Conservation (phyloP, 73 alveolate species). For the Blepharisma japonicum region DNA sequence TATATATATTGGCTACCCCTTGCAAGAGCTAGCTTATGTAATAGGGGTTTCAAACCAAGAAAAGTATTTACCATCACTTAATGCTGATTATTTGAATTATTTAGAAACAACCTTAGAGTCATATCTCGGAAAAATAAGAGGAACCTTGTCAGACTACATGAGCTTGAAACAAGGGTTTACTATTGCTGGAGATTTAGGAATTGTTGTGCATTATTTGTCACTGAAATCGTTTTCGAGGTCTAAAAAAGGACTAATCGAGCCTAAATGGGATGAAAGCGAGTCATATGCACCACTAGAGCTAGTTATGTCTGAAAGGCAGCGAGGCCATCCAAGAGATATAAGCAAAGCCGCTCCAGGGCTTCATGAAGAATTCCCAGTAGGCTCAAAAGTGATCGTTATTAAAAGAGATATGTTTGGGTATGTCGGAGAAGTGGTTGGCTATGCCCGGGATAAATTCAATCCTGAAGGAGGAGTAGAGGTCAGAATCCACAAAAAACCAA, state of each 20-base stretch:
- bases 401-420: constrained; percentile 24
- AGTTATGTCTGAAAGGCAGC: background rate
- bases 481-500: constrained; percentile 9
- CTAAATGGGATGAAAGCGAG: constrained; percentile 1
- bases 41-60: constrained; percentile 5
- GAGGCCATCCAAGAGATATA: constrained; percentile 23
- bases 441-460: background rate
- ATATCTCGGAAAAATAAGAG: background rate
- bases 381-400: constrained; percentile 7
- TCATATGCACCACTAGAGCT: constrained; percentile 4
- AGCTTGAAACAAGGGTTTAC: background rate
- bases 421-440: constrained; percentile 26
- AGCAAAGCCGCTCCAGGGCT: background rate
- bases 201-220: constrained; percentile 9
- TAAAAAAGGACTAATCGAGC: background rate
- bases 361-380: constrained; percentile 29
- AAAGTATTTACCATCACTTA: background rate
- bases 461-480: background rate
- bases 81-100: background rate
- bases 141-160: background rate
- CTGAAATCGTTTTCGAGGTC: background rate
- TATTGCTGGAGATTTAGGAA: background rate
- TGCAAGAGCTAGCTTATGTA: constrained; percentile 12
- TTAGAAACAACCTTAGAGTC: background rate
- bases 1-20: constrained; percentile 21